Conservation (phyloP, 202 grass and related monocot species). For the Elaeis oleifera region DNA sequence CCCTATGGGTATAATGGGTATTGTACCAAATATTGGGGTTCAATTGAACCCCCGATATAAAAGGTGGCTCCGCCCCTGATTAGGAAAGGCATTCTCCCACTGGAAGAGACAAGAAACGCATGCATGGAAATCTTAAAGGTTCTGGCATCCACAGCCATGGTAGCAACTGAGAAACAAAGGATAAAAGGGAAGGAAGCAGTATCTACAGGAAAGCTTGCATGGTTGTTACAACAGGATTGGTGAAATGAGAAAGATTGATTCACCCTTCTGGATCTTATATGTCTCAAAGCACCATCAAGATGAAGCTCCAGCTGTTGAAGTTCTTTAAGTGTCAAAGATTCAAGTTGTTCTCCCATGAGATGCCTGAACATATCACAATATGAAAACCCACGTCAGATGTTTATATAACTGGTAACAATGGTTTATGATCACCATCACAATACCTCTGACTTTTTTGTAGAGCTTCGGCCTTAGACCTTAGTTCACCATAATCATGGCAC, state of each 20-base stretch:
- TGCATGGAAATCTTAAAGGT: too few species aligned
- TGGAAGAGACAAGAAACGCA: too few species aligned
- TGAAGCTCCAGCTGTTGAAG: constrained; percentile 90
- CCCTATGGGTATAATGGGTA: too few species aligned
- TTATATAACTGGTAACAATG: constrained; percentile 3
- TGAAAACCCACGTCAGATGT: background rate
- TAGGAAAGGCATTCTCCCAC: too few species aligned
- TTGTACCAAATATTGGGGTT: too few species aligned
- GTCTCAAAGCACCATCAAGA: constrained; percentile 69
- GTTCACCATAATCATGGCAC: constrained; percentile 52
- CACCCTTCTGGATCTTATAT: constrained; percentile 76
- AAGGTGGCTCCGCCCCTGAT: too few species aligned
- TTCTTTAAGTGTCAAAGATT: constrained; percentile 56
- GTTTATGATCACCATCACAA: constrained; percentile 5
- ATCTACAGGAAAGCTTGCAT: too few species aligned
- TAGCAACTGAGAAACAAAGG: too few species aligned
- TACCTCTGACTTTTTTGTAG: constrained; percentile 77
- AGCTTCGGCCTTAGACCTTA: constrained; percentile 63
- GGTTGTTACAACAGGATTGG: too few species aligned
- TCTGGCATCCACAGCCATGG: too few species aligned
- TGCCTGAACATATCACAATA: constrained; percentile 42
- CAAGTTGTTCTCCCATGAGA: constrained; percentile 77
- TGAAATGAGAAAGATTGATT: constrained; percentile 11
- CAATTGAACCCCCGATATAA: too few species aligned
- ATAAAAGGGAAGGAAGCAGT: too few species aligned